phyloP scores from a whole-genome alignment of 2,329 filamentous ascomycete species.

The Ceratocystis alfenasii region DNA sequence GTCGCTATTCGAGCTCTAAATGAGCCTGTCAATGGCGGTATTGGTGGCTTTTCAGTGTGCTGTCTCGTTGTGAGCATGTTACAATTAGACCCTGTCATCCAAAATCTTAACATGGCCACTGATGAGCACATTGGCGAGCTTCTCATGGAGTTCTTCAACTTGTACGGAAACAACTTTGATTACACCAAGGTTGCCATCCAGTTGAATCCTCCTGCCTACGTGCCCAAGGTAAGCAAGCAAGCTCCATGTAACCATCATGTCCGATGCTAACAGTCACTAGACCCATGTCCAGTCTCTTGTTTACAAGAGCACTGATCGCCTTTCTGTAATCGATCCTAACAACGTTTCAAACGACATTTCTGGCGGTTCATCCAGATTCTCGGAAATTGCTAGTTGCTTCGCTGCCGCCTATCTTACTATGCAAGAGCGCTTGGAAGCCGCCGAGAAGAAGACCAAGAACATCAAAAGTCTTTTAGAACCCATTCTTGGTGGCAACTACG shows the following conservation, averaged over 20 bases:
- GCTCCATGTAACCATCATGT: background rate
- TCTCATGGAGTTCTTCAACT: conserved; percentile 75
- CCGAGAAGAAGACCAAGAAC: conserved; percentile 21
- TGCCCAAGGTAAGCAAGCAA: conserved; percentile 53
- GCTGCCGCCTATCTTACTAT: conserved; percentile 48
- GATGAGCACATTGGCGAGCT: conserved; percentile 65
- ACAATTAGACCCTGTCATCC: conserved; percentile 62
- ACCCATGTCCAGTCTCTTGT: conserved; percentile 35
- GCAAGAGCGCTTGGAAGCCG: conserved; percentile 37
- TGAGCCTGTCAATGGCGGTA: conserved; percentile 79
- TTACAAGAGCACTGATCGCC: conserved; percentile 51
- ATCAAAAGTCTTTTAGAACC: conserved; percentile 22
- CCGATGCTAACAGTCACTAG: conserved; percentile 27
- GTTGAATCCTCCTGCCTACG: conserved; percentile 60
- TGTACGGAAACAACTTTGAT: conserved; percentile 78
- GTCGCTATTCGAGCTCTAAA: conserved; percentile 80
- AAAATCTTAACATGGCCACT: conserved; percentile 46
- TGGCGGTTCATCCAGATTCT: conserved; percentile 64
- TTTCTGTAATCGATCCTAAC: conserved; percentile 90
- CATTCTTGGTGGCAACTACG: conserved; percentile 23
- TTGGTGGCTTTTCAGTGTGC: conserved; percentile 88
- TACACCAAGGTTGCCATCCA: conserved; percentile 58
- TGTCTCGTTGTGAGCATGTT: conserved; percentile 86
- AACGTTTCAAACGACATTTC: conserved; percentile 77
- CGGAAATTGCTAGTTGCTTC: conserved; percentile 58